Base-by-base conservation (phyloP, 352 stramenopile species). In the Phytopythium helicoides region DNA sequence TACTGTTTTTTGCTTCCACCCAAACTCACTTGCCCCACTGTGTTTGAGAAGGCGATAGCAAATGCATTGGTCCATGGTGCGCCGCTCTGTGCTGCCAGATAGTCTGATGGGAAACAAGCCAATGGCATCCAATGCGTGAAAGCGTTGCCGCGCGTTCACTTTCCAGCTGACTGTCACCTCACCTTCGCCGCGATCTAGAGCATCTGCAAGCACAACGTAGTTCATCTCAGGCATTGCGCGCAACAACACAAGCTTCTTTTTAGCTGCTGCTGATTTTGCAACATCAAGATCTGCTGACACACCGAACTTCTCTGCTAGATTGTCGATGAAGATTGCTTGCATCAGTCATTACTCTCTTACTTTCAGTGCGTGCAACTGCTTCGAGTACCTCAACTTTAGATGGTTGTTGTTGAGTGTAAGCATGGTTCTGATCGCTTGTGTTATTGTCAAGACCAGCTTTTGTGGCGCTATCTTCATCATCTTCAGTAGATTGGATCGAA, bases 161-260 rank as follows among this genome's bases (percentile, higher is more conserved):
- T 76, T 58, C 74, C 74, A 86, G 40, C 54, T 86, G 19, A 86
- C 54, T 0, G 68, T 81, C 21, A 86, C 61, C 37, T 81, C 71
- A 39, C 74, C 71, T 58, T 86, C 74, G 28, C 28, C 28, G 28
- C 28, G 28, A 5, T 71, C 74, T 0, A 86, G 59, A 0, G 57
- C 66, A 49, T 86, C 61, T 0, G 64, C 76, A 23, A 72, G 56
- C 2, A 86, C 73, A 1, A 82, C 66, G 33, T 81, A 81, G 35
- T 58, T 82, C 4, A 76, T 47, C 31, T 81, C 37, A 0, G 74
- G 74, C 66, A 77, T 56, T 8, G 74, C 74, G 1, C 61, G 71
- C 15, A 86, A 47, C 41, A 67, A 18, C 33, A 86, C 71, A 4
- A 79, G 55, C 16, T 76, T n/a, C 42, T 74, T 79, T n/a, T 54